Evolutionary conservation across 2,329 filamentous ascomycete genomes (phyloP), one percentile per base, ranked within the genome.

Genomic region (Epichloe elymi): DNA sequence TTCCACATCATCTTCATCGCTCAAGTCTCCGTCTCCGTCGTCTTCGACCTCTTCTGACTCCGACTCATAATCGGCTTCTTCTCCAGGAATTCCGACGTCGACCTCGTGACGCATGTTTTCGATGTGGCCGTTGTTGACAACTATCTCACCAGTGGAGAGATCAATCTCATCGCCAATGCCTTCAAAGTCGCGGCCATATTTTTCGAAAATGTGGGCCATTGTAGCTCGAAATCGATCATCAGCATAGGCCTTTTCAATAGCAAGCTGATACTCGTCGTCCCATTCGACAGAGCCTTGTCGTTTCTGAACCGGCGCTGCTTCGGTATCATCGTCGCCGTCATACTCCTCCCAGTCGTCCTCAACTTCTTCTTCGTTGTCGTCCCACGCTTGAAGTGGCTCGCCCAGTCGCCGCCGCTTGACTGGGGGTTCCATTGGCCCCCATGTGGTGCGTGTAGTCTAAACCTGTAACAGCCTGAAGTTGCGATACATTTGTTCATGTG

Each of bases 41-140:
- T 38, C 37, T 19, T 39, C 39, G 11, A 38, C 15, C 15, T 23
- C 5, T 1, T 26, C 40, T 35, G 37, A 19, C 17, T 49, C 40
- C 10, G 10, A 30, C 8, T 26, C 33, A 23, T 38, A 11, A 14
- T 48, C 38, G 5, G 33, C 36, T 11, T 30, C 26, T 48, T 45
- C 39, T 42, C 41, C 50, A 3, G 40, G 36, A 36, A 54, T 39
- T n/a, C 76, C 69, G 14, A 67, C 63, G 43, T 72, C 70, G 67
- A 63, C 83, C 74, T 67, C 78, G 65, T 62, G 70, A 61, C 75
- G 88, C 80, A 61, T 78, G 65, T 63, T 61, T 48, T 77, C 65
- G 49, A 96, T 65, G 68, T 97, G 93, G 0, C 93, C 91, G 72
- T 95, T 93, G 66, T 97, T 78, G 51, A 96, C 82, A n/a, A 95